Evolutionary conservation across 2,329 filamentous ascomycete genomes (phyloP).

Genomic region (Plectosphaerella cucumerina): DNA sequence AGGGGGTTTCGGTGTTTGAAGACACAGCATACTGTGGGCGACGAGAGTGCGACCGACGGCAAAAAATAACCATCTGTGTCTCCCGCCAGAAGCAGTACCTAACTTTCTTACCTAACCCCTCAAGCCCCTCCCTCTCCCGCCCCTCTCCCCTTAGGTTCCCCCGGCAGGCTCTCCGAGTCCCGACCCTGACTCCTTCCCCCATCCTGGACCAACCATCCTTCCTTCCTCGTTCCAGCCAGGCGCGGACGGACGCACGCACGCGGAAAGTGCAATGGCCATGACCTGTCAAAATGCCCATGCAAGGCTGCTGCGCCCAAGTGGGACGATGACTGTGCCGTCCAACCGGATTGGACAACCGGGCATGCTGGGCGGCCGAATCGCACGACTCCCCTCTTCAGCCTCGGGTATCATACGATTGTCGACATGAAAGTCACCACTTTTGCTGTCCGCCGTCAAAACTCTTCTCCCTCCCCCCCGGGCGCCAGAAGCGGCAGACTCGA

Average conservation of each 20-base stretch:
- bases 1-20: no score
- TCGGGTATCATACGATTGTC: constrained; percentile 33
- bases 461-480: constrained; percentile 7
- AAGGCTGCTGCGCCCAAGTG: background rate
- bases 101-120: no score
- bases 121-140: no score
- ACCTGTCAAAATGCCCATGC: background rate
- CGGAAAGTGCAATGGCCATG: background rate
- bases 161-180: no score
- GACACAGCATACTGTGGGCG: no score
- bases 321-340: background rate
- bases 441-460: constrained; percentile 9
- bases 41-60: no score
- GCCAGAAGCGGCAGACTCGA: constrained; percentile 7
- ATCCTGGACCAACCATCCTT: no score
- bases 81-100: no score
- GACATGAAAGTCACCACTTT: constrained; percentile 13
- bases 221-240: no score
- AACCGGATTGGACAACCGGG: background rate
- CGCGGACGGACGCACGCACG: background rate
- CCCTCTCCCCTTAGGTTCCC: no score
- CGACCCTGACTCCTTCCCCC: no score
- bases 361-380: constrained; percentile 10
- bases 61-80: no score
- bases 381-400: constrained; percentile 27